Percentiles rank a stretch among this genome's conserved stretches.
Evolutionary conservation across 768 basidiomycete genomes (phyloP).

Genomic region (Hebeloma cylindrosporum): DNA sequence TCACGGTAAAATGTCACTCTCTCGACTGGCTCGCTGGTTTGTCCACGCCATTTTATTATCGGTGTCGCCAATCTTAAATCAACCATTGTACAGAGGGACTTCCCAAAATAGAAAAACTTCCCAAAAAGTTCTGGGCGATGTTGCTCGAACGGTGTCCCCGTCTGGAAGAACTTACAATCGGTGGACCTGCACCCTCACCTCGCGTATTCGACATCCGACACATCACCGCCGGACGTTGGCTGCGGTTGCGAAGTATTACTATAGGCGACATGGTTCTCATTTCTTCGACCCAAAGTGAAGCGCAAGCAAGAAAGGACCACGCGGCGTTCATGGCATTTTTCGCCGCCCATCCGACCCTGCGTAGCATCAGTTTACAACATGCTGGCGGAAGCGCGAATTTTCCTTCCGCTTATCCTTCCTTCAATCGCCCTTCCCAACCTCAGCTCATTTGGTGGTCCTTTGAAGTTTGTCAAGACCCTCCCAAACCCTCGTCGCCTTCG

Average conservation of each 20-base stretch:
- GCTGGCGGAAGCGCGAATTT: slow-evolving; percentile 29
- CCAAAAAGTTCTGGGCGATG: slow-evolving; percentile 40
- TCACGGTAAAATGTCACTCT: slow-evolving; percentile 36
- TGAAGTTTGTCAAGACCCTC: slow-evolving; percentile 29
- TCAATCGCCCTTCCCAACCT: slow-evolving; percentile 27
- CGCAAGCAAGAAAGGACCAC: slow-evolving; percentile 19
- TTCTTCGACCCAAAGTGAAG: slow-evolving; percentile 16
- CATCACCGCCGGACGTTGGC: slow-evolving; percentile 37
- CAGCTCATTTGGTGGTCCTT: slow-evolving; percentile 32
- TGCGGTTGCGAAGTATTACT: slow-evolving; percentile 31
- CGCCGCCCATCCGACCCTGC: slow-evolving; percentile 30
- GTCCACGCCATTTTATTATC: slow-evolving; percentile 3
- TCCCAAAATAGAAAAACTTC: slow-evolving; percentile 36
- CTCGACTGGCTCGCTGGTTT: slow-evolving; percentile 36
- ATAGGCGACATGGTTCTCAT: slow-evolving; percentile 33
- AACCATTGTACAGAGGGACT: slow-evolving; percentile 26
- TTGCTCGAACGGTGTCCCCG: slow-evolving; percentile 38
- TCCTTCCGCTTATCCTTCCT: slow-evolving; percentile 19
- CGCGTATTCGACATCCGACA: slow-evolving; percentile 39
- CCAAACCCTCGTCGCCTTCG: slow-evolving; percentile 29
- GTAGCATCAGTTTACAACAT: slow-evolving; percentile 31
- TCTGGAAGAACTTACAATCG: slow-evolving; percentile 38
- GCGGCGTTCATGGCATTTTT: slow-evolving; percentile 35
- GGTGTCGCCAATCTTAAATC: not conserved
- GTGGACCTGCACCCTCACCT: slow-evolving; percentile 36